These are phyloP conservation scores for Exophiala viscosa DNA, from an alignment of 2,329 filamentous ascomycete genomes.

Conservation along the genomic window DNA sequence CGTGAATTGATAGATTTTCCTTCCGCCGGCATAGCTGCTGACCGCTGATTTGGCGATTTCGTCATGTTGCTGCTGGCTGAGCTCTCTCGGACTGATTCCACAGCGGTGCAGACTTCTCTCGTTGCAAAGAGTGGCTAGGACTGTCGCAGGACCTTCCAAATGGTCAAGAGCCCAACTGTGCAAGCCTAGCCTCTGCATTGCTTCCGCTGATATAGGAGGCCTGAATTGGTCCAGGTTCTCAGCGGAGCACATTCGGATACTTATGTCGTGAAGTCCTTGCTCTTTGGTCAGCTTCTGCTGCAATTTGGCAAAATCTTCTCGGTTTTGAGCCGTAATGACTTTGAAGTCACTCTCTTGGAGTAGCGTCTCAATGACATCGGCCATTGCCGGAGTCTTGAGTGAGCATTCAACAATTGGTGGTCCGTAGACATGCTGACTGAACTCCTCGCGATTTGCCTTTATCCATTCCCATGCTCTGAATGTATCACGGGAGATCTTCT, in stretches of 20 bases:
- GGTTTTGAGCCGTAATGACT: constrained; percentile 71
- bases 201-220: constrained; percentile 52
- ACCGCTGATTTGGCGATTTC: constrained; percentile 59
- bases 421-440: constrained; percentile 73
- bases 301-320: constrained; percentile 69
- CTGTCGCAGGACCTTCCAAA: constrained; percentile 73
- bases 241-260: constrained; percentile 54
- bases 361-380: constrained; percentile 57
- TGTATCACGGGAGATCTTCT: constrained; percentile 59
- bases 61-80: constrained; percentile 66
- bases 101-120: constrained; percentile 66
- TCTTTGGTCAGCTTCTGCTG: constrained; percentile 60
- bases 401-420: constrained; percentile 78
- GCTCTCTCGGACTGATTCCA: constrained; percentile 61
- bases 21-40: constrained; percentile 66
- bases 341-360: constrained; percentile 53
- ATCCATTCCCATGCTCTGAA: constrained; percentile 78
- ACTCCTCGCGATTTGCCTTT: constrained; percentile 62
- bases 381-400: constrained; percentile 67
- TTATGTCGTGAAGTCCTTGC: constrained; percentile 66
- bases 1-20: constrained; percentile 60
- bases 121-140: constrained; percentile 83
- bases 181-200: constrained; percentile 61
- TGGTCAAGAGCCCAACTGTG: constrained; percentile 78
- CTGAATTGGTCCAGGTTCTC: constrained; percentile 52